A percentile compares a stretch with the other conserved stretches of the same genome.
Conservation (phyloP, 2,329 filamentous ascomycete genomes). For the Claviceps purpurea region DNA sequence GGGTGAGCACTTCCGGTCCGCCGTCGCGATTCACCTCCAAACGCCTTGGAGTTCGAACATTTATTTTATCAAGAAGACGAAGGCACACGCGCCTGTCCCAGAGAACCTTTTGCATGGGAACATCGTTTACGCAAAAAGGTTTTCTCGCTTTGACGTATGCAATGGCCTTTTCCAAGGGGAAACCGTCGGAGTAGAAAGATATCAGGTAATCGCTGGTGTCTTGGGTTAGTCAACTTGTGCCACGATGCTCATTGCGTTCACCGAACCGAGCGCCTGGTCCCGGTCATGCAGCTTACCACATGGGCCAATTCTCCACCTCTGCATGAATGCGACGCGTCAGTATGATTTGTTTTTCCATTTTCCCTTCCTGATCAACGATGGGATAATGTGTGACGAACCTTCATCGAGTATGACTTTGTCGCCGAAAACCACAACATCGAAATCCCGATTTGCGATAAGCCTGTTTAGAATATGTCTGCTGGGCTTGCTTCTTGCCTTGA, state of each 20-base stretch:
- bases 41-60: slow-evolving; percentile 76
- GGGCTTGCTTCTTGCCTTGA: slow-evolving; percentile 93
- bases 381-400: slow-evolving; percentile 28
- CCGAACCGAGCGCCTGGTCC: slow-evolving; percentile 11
- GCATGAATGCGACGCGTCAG: neutral
- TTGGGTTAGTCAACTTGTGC: slow-evolving; percentile 7
- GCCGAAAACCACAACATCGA: slow-evolving; percentile 94
- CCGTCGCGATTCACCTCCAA: slow-evolving; percentile 90
- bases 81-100: slow-evolving; percentile 93
- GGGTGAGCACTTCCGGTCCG: slow-evolving; percentile 63
- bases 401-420: slow-evolving; percentile 98
- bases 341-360: neutral
- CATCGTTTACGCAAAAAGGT: slow-evolving; percentile 93
- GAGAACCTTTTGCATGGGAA: slow-evolving; percentile 92
- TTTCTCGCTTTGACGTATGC: slow-evolving; percentile 87
- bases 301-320: slow-evolving; percentile 90
- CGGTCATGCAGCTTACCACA: slow-evolving; percentile 44
- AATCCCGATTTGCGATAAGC: slow-evolving; percentile 78
- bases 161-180: slow-evolving; percentile 92
- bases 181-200: slow-evolving; percentile 96
- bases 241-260: slow-evolving; percentile 22
- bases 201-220: slow-evolving; percentile 68
- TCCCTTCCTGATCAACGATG: neutral
- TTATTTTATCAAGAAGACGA: slow-evolving; percentile 73
- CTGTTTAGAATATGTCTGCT: slow-evolving; percentile 92